Base-by-base conservation (phyloP, 139 green algal species). In the Chlorella sorokiniana region DNA sequence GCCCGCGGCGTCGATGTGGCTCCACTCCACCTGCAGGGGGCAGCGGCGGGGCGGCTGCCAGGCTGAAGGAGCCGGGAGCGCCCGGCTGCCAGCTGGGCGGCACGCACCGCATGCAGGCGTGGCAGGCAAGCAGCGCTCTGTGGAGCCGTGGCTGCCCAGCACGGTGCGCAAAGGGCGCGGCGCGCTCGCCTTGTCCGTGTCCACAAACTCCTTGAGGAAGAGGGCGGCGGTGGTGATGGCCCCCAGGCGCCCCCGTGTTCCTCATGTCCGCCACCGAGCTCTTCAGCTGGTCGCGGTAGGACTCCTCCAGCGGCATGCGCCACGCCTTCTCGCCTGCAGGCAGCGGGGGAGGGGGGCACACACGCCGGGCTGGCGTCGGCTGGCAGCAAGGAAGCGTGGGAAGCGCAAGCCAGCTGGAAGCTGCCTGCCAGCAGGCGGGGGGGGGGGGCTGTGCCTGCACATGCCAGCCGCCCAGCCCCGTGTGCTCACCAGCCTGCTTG, bases 1-100 rank as follows among this genome's bases (percentile, higher is more conserved):
- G 2, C 91, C 92, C 42, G 96, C 96, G 18, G 99, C 96, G 87
- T 99, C 96, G 10, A 98, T 37, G 88, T 99, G 96, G 7, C 93
- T 92, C 96, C 96, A 99, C 70, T 94, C 80, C 29, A 97, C 89
- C 65, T 85, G 73, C 76, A 63, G 3, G 22, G 0, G 62, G 16
- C 25, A 31, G 4, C 44, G 29, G n/a, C n/a, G n/a, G n/a, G n/a
- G n/a, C n/a, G n/a, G n/a, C n/a, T n/a, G n/a, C n/a, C n/a, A n/a
- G n/a, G n/a, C n/a, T n/a, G n/a, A n/a, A n/a, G n/a, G n/a, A n/a
- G n/a, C n/a, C n/a, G n/a, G n/a, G n/a, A n/a, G n/a, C 16, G 48
- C 48, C 48, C 48, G 48, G 48, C 48, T 59, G 48, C 48, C 48
- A 59, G 48, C 48, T 25, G 11, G 48, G 14, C 11, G 48, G 48